A percentile compares a stretch with the other conserved stretches of the same genome.
Evolutionary conservation across 192 early-diverging fungal genomes (phyloP).

Genomic region (Rhizoclosmatium sp.): DNA sequence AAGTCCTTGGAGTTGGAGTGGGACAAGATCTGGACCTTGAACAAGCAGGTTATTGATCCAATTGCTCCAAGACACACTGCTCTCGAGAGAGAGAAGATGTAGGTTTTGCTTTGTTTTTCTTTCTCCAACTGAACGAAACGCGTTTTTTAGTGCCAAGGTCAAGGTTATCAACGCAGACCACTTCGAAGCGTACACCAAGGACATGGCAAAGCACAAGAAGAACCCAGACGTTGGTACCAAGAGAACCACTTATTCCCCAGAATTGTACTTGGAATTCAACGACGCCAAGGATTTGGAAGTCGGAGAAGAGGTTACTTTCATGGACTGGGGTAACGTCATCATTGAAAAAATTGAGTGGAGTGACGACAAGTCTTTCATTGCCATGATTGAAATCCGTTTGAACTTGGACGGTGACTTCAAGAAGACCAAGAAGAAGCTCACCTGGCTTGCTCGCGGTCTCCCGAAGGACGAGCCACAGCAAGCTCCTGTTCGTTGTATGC

Average conservation of each 20-base stretch:
- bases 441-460: constrained; percentile 78
- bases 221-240: constrained; percentile 92
- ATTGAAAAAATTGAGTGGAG: constrained; percentile 76
- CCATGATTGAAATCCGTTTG: constrained; percentile 69
- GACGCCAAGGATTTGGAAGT: constrained; percentile 83
- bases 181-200: constrained; percentile 63
- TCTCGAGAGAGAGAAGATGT: constrained; percentile 72
- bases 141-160: constrained; percentile 61
- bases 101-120: constrained; percentile 39
- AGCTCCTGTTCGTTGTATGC: constrained; percentile 69
- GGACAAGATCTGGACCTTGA: constrained; percentile 99
- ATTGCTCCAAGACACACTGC: constrained; percentile 91
- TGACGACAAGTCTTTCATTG: constrained; percentile 60
- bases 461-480: constrained; percentile 57
- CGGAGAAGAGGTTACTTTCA: constrained; percentile 95
- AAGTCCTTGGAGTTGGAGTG: constrained; percentile 93
- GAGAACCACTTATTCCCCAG: constrained; percentile 77
- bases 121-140: constrained; percentile 23
- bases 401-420: constrained; percentile 96
- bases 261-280: constrained; percentile 83
- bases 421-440: constrained; percentile 98
- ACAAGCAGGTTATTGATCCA: constrained; percentile 97
- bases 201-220: constrained; percentile 94
- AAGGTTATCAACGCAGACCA: constrained; percentile 66
- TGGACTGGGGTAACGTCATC: constrained; percentile 99